These are phyloP conservation scores for Phytophthora megakarya DNA, from an alignment of 352 stramenopile genomes.

Conservation along the genomic window DNA sequence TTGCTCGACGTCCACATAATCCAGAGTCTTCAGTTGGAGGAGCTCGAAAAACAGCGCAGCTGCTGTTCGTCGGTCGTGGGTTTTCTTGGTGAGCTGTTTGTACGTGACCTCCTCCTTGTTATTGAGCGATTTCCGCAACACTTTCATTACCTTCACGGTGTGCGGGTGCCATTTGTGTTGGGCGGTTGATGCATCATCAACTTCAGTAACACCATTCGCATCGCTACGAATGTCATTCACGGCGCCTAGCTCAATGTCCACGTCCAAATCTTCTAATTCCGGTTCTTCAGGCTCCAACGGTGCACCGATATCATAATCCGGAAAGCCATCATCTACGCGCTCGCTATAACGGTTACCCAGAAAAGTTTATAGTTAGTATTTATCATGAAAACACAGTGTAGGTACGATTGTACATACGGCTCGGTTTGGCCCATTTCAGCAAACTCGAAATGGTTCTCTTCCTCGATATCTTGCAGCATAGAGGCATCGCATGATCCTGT, in stretches of 20 bases:
- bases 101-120: constrained; percentile 86
- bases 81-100: constrained; percentile 85
- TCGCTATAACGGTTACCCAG: constrained; percentile 36
- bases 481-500: constrained; percentile 39
- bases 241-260: constrained; percentile 83
- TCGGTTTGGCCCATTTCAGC: constrained; percentile 35
- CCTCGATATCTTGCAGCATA: constrained; percentile 44
- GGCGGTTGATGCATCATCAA: constrained; percentile 47
- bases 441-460: constrained; percentile 51
- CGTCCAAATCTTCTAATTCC: constrained; percentile 66
- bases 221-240: constrained; percentile 82
- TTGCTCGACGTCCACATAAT: constrained; percentile 97
- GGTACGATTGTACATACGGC: constrained; percentile 19
- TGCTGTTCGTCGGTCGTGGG: constrained; percentile 86
- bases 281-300: constrained; percentile 56
- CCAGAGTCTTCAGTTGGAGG: constrained; percentile 97
- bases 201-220: constrained; percentile 43
- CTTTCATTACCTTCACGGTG: constrained; percentile 95
- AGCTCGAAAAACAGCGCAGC: constrained; percentile 97
- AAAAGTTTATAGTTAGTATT: constrained; percentile 1
- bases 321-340: constrained; percentile 37
- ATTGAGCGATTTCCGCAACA: constrained; percentile 74
- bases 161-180: constrained; percentile 98
- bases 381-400: background rate
- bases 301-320: constrained; percentile 61